Conservation (phyloP, 768 basidiomycete species). For the Boletus huronensis region DNA sequence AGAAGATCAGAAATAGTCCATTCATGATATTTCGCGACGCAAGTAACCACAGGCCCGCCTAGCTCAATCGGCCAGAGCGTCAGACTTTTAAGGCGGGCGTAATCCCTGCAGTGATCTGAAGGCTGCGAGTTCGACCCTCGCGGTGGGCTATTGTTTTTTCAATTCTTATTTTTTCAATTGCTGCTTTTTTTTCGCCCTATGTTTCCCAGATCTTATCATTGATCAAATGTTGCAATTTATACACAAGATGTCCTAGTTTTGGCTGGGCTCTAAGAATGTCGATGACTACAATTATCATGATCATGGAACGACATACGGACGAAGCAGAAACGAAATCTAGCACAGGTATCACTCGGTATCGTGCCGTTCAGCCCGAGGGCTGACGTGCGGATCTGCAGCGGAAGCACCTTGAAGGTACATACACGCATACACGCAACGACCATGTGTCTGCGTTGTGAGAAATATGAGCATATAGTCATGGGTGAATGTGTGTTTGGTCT, state of each 20-base stretch:
- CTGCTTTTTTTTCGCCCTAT: not conserved
- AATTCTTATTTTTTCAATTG: not conserved
- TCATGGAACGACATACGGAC: conserved; percentile 16
- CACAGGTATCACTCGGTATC: not conserved
- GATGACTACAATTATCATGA: conserved; percentile 15
- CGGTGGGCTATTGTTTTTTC: conserved; percentile 63
- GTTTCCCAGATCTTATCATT: not conserved
- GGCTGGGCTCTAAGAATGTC: conserved; percentile 16
- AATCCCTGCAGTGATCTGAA: conserved; percentile 50
- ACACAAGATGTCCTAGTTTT: conserved; percentile 15
- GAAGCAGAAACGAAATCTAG: conserved; percentile 11
- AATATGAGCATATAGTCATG: conserved; percentile 17
- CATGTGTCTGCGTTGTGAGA: conserved; percentile 4
- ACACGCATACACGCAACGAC: conserved; percentile 6
- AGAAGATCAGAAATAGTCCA: not conserved
- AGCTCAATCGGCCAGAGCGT: conserved; percentile 64
- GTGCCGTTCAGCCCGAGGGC: too few relatives aligned
- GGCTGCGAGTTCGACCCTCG: conserved; percentile 85
- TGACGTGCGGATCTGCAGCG: too few relatives aligned
- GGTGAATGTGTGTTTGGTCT: conserved; percentile 14
- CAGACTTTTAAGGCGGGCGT: conserved; percentile 44
- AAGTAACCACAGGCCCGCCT: conserved; percentile 39
- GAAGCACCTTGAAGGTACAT: conserved; percentile 1
- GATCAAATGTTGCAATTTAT: not conserved
- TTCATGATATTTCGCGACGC: not conserved